Evolutionary conservation across 73 alveolate species (phyloP).

Genomic region (Loxodes magnus): DNA sequence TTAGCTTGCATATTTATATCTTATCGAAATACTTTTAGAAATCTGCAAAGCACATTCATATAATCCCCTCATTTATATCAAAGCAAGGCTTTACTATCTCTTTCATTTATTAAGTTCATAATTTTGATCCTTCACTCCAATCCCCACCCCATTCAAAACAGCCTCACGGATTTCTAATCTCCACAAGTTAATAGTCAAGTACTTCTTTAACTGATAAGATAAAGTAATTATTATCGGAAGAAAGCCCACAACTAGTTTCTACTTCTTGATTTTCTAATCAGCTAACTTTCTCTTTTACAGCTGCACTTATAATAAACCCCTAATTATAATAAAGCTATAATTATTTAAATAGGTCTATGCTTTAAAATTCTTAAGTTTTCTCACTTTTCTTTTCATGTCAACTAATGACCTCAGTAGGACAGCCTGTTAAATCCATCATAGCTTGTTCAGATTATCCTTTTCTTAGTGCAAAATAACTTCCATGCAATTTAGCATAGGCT

Average conservation of each 20-base stretch:
- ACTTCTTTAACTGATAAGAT: slow-evolving; percentile 39
- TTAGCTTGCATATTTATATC: slow-evolving; percentile 30
- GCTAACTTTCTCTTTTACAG: no score
- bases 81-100: slow-evolving; percentile 28
- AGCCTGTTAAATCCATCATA: slow-evolving; percentile 66
- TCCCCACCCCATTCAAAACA: slow-evolving; percentile 73
- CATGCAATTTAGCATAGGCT: slow-evolving; percentile 86
- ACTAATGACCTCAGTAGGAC: slow-evolving; percentile 45
- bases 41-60: slow-evolving; percentile 44
- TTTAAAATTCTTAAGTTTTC: no score
- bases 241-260: slow-evolving; percentile 61
- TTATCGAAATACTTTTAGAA: slow-evolving; percentile 28
- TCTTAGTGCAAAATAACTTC: slow-evolving; percentile 55
- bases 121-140: slow-evolving; percentile 59
- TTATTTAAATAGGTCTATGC: no score
- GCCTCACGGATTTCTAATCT: slow-evolving; percentile 89
- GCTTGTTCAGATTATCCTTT: slow-evolving; percentile 60
- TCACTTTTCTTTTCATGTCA: slow-evolving; percentile 27
- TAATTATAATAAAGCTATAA: no score
- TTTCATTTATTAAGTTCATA: slow-evolving; percentile 68
- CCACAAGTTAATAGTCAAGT: slow-evolving; percentile 25
- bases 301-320: no score
- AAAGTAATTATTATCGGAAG: slow-evolving; percentile 64
- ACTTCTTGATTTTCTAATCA: no score
- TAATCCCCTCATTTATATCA: slow-evolving; percentile 41